These are phyloP conservation scores for Phoenix roebelenii DNA, from an alignment of 176 grass and related monocot species.

Conservation along the genomic window DNA sequence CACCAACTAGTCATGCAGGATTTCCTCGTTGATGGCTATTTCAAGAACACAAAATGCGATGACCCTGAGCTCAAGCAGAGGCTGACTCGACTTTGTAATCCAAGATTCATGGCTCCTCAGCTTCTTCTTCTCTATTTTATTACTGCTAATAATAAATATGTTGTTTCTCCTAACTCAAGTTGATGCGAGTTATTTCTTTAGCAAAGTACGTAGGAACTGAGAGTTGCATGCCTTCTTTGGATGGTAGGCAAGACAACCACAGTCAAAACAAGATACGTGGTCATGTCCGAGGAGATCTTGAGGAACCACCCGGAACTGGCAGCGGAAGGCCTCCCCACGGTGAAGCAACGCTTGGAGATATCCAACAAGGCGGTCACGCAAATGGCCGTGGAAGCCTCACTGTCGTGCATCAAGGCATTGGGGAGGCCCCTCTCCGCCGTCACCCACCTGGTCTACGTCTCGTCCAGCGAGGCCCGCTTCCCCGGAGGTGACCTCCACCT, in stretches of 20 bases:
- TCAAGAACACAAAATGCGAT: constrained; percentile 68
- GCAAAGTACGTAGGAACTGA: too few relatives aligned
- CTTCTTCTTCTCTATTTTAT: too few relatives aligned
- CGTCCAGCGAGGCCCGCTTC: constrained; percentile 59
- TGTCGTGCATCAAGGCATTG: constrained; percentile 33
- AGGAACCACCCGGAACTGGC: constrained; percentile 58
- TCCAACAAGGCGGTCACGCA: constrained; percentile 62
- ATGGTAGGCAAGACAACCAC: constrained; percentile 58
- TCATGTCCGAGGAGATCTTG: constrained; percentile 80
- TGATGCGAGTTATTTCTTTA: too few relatives aligned
- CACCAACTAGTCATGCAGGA: constrained; percentile 71
- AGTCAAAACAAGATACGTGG: constrained; percentile 67
- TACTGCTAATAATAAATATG: too few relatives aligned
- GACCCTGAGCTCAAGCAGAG: constrained; percentile 64
- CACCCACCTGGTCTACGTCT: constrained; percentile 79
- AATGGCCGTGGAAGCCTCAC: constrained; percentile 50
- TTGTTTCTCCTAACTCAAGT: too few relatives aligned
- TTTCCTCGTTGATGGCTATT: constrained; percentile 63
- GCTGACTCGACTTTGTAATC: constrained; percentile 52
- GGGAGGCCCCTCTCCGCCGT: constrained; percentile 34
- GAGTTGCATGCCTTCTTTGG: not conserved
- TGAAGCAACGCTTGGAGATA: constrained; percentile 68
- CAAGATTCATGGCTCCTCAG: too few relatives aligned
- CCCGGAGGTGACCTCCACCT: constrained; percentile 69
- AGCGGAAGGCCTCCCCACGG: constrained; percentile 32